A percentile compares a stretch with the other conserved stretches of the same genome.
Conservation (phyloP, 495 filamentous ascomycete genomes). For the Penicillium tannophilum region DNA sequence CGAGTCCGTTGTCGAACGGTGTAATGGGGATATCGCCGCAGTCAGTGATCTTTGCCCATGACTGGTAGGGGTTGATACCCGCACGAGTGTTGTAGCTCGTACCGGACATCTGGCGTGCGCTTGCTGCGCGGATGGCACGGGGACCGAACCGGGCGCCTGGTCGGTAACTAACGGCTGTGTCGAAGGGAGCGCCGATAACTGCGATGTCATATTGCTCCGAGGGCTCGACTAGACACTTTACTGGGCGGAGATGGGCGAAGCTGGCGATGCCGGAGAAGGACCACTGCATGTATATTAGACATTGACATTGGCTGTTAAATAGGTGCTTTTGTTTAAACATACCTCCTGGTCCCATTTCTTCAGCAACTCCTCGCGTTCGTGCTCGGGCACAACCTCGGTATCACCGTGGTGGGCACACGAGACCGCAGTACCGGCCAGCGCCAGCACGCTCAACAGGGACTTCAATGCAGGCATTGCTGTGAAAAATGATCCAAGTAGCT, state of each 20-base stretch:
- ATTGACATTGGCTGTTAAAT: not conserved
- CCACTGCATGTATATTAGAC: slow-evolving; percentile 51
- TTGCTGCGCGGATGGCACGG: slow-evolving; percentile 77
- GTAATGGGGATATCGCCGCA: slow-evolving; percentile 84
- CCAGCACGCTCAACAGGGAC: slow-evolving; percentile 37
- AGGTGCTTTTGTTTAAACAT: not conserved
- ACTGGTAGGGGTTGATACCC: slow-evolving; percentile 73
- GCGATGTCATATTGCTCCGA: slow-evolving; percentile 72
- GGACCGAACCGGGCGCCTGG: slow-evolving; percentile 85
- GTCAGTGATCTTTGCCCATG: slow-evolving; percentile 73
- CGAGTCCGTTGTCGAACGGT: slow-evolving; percentile 76
- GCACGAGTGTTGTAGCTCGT: slow-evolving; percentile 79
- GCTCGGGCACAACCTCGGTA: slow-evolving; percentile 41
- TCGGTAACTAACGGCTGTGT: slow-evolving; percentile 79
- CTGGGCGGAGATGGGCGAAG: slow-evolving; percentile 76
- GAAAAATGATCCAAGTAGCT: slow-evolving; percentile 1
- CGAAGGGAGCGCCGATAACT: slow-evolving; percentile 81
- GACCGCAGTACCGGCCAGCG: slow-evolving; percentile 37
- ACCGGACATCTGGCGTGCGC: slow-evolving; percentile 69
- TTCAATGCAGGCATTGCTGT: slow-evolving; percentile 27
- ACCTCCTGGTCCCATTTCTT: slow-evolving; percentile 59
- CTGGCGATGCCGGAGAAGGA: slow-evolving; percentile 76
- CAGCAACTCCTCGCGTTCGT: slow-evolving; percentile 48
- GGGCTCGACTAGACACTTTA: slow-evolving; percentile 72
- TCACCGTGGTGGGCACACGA: slow-evolving; percentile 44